These are phyloP conservation scores for Metschnikowia cerradonensis DNA, from an alignment of 805 yeast genomes.

Conservation along the genomic window DNA sequence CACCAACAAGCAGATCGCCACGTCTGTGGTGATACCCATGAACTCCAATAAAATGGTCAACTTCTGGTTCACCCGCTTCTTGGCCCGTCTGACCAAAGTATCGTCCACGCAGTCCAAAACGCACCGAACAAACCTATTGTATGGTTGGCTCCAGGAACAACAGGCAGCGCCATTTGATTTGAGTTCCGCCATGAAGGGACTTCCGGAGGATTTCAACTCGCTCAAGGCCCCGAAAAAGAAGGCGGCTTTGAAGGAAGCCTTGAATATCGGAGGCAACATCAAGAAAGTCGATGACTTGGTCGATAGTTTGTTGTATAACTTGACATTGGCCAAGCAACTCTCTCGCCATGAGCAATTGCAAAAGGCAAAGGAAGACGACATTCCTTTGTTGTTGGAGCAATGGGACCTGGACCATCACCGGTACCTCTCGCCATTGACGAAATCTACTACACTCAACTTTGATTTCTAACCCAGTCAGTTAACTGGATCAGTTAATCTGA, in stretches of 20 bases:
- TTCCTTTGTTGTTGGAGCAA: not conserved
- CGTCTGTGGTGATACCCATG: constrained; percentile 30
- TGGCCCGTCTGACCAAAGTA: constrained; percentile 15
- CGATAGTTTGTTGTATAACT: constrained; percentile 61
- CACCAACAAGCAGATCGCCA: constrained; percentile 7
- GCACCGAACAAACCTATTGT: constrained; percentile 10
- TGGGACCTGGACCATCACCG: constrained; percentile 15
- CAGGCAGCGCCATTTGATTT: constrained; percentile 11
- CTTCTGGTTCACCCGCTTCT: constrained; percentile 36
- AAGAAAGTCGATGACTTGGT: constrained; percentile 62
- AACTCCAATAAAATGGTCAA: constrained; percentile 34
- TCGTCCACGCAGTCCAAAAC: constrained; percentile 12
- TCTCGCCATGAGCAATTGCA: constrained; percentile 10
- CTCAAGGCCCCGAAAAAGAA: constrained; percentile 8
- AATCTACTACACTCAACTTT: not conserved
- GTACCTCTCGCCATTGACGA: constrained; percentile 8
- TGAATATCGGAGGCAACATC: constrained; percentile 4
- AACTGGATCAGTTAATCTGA: too few relatives aligned
- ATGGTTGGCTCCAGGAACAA: constrained; percentile 14
- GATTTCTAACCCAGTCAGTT: not conserved
- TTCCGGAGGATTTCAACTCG: constrained; percentile 6
- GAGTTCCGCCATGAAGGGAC: not conserved
- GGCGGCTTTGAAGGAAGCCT: constrained; percentile 6
- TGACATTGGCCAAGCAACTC: constrained; percentile 11
- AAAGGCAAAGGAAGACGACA: constrained; percentile 2